Evolutionary conservation across 1,139 yeast species (phyloP).

Genomic region (Taphrina wiesneri): DNA sequence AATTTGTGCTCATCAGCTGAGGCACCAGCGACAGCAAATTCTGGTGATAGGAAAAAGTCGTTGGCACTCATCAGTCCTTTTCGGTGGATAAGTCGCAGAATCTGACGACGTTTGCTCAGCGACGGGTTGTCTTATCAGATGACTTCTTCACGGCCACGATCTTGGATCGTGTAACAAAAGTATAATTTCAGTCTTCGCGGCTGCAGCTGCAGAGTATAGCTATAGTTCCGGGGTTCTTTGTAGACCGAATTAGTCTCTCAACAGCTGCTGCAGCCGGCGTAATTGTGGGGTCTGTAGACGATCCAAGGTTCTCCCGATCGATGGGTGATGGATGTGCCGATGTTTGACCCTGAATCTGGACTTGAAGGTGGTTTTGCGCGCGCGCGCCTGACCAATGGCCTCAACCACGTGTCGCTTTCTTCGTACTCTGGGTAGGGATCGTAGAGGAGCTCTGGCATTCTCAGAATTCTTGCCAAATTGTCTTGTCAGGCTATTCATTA

Average conservation of each 20-base stretch:
- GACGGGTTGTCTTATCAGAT: neutral
- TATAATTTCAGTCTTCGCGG: no score
- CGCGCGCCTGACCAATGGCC: neutral
- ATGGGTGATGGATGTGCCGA: no score
- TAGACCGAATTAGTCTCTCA: no score
- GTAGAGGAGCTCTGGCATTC: neutral
- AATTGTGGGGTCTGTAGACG: neutral
- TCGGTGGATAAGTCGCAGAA: neutral
- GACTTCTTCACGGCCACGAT: no score
- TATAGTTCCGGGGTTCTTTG: no score
- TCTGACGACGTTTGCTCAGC: no score
- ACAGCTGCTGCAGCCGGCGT: neutral
- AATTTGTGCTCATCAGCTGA: constrained; percentile 64
- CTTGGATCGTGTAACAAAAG: no score
- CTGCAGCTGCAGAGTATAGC: no score
- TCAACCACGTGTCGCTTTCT: neutral
- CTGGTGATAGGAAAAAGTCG: constrained; percentile 52
- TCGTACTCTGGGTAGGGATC: neutral
- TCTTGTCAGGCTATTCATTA: neutral
- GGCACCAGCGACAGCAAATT: constrained; percentile 75
- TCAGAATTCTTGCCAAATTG: neutral
- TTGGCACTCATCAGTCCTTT: constrained; percentile 17
- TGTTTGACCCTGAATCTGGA: no score
- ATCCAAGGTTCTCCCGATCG: no score
- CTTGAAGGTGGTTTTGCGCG: no score